phyloP scores from a whole-genome alignment of 352 stramenopile genomes.

The Phytophthora foliorum region DNA sequence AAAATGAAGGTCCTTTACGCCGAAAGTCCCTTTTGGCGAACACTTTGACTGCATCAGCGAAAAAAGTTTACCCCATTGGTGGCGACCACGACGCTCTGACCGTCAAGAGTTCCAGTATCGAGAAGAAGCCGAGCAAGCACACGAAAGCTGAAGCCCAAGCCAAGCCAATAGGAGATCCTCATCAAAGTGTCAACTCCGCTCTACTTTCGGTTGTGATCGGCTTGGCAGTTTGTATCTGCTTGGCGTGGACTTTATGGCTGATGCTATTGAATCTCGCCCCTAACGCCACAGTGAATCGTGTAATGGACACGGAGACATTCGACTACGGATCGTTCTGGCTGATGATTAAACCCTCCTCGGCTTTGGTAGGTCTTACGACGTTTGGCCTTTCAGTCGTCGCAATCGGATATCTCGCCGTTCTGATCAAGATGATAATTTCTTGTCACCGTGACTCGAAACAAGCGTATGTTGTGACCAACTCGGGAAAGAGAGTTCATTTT shows the following conservation, averaged over 20 bases:
- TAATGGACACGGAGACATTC: conserved; percentile 34
- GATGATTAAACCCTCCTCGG: conserved; percentile 7
- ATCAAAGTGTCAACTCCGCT: not conserved
- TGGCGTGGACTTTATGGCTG: conserved; percentile 36
- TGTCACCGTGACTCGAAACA: no score
- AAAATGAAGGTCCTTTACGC: not conserved
- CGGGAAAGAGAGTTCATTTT: not conserved
- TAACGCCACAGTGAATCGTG: conserved; percentile 23
- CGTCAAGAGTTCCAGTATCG: not conserved
- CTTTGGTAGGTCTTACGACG: conserved; percentile 2
- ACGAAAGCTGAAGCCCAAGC: not conserved
- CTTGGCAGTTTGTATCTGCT: conserved; percentile 12
- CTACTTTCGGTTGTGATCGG: not conserved
- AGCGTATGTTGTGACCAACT: not conserved
- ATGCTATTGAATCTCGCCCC: conserved; percentile 29
- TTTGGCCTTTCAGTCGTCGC: conserved; percentile 21
- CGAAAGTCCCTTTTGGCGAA: conserved; percentile 4
- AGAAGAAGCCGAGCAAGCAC: conserved; percentile 1
- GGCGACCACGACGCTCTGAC: not conserved
- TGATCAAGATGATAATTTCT: conserved; percentile 8
- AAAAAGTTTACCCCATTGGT: not conserved
- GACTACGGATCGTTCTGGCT: conserved; percentile 42
- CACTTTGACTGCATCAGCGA: not conserved
- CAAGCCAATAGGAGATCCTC: not conserved
- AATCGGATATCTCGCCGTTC: conserved; percentile 6